phyloP scores from a whole-genome alignment of 805 yeast species.

The Starmerella apis region DNA sequence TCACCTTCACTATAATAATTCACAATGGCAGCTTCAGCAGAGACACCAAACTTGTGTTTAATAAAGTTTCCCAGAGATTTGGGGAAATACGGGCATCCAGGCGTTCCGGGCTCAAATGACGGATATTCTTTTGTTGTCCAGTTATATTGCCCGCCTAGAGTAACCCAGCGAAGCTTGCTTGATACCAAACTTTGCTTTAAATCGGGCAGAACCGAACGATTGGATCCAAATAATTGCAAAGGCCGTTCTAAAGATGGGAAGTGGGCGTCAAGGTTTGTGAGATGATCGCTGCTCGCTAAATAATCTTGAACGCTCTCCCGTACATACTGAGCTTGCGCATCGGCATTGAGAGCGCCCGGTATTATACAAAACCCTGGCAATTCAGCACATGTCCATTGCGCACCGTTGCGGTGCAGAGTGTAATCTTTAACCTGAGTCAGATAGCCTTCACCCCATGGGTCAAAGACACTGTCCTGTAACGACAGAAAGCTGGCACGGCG shows the following conservation, averaged over 20 bases:
- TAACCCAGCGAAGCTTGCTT: slow-evolving; percentile 37
- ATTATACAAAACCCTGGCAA: slow-evolving; percentile 33
- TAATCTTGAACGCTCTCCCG: slow-evolving; percentile 29
- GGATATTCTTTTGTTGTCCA: slow-evolving; percentile 39
- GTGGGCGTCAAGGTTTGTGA: slow-evolving; percentile 33
- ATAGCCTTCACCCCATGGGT: slow-evolving; percentile 5
- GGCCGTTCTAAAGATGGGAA: slow-evolving; percentile 29
- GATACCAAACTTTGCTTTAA: slow-evolving; percentile 13
- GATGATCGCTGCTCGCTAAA: slow-evolving; percentile 30
- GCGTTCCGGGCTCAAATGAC: slow-evolving; percentile 29
- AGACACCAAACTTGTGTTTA: slow-evolving; percentile 25
- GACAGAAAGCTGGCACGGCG: slow-evolving; percentile 3
- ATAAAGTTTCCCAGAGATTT: slow-evolving; percentile 23
- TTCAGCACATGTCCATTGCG: slow-evolving; percentile 23
- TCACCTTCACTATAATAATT: slow-evolving; percentile 39
- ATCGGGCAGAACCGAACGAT: neutral
- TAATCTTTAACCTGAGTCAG: slow-evolving; percentile 8
- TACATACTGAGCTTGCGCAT: slow-evolving; percentile 29
- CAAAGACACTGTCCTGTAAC: slow-evolving; percentile 15
- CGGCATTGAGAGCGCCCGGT: slow-evolving; percentile 23
- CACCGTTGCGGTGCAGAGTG: neutral
- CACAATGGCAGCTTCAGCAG: slow-evolving; percentile 36
- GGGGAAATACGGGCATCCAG: slow-evolving; percentile 31
- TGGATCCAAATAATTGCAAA: slow-evolving; percentile 26
- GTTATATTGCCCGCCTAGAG: slow-evolving; percentile 39